phyloP scores from a whole-genome alignment of 805 yeast genomes.

The Sugiyamaella boreocaroliniensis region DNA sequence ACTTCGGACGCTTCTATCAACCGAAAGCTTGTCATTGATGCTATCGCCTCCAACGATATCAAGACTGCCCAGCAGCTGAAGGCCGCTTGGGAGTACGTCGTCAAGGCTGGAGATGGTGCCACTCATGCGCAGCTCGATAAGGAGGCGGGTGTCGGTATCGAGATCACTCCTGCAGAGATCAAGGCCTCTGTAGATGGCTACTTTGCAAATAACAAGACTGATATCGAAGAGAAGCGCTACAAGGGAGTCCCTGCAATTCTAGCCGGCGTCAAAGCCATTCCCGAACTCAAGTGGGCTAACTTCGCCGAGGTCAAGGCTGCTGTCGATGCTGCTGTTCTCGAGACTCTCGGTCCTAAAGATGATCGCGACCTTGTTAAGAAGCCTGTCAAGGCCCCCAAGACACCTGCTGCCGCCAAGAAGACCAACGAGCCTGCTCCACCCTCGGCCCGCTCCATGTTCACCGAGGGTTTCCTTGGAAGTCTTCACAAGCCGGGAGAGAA shows the following conservation, averaged over 20 bases:
- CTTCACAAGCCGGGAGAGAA: slow-evolving; percentile 93
- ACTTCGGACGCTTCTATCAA: slow-evolving; percentile 38
- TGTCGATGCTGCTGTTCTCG: slow-evolving; percentile 70
- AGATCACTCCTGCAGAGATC: slow-evolving; percentile 60
- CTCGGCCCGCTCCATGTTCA: slow-evolving; percentile 64
- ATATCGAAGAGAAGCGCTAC: slow-evolving; percentile 68
- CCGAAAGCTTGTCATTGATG: slow-evolving; percentile 49
- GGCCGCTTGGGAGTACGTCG: slow-evolving; percentile 68
- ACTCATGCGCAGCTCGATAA: slow-evolving; percentile 46
- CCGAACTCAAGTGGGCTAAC: slow-evolving; percentile 84
- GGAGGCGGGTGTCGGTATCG: slow-evolving; percentile 74
- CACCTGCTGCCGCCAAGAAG: slow-evolving; percentile 8
- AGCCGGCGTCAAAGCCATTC: slow-evolving; percentile 67
- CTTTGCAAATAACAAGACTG: slow-evolving; percentile 51
- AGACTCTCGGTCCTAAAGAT: slow-evolving; percentile 85
- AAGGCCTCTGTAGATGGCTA: slow-evolving; percentile 50
- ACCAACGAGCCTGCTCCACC: slow-evolving; percentile 16
- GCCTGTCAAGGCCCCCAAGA: slow-evolving; percentile 43
- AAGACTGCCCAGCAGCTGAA: slow-evolving; percentile 66
- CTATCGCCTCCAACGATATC: slow-evolving; percentile 58
- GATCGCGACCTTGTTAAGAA: slow-evolving; percentile 82
- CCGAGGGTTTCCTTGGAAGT: slow-evolving; percentile 93
- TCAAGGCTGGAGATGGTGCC: slow-evolving; percentile 41
- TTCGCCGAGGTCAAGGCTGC: slow-evolving; percentile 81
- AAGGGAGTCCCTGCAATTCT: slow-evolving; percentile 68